phyloP scores from a whole-genome alignment of 331 rosid species.

The Stylosanthes scabra region DNA sequence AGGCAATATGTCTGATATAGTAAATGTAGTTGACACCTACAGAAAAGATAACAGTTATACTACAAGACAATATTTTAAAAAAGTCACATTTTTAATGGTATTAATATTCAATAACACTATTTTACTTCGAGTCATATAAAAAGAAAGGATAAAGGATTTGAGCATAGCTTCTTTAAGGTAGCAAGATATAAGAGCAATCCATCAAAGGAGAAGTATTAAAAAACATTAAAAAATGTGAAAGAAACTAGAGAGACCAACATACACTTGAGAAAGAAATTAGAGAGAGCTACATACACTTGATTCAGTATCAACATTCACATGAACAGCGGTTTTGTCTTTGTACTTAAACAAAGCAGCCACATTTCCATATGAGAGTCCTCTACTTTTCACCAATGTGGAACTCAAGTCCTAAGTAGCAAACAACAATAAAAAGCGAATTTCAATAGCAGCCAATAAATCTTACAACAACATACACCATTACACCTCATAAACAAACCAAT shows the following conservation, averaged over 20 bases:
- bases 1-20: slow-evolving; percentile 55
- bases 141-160: background rate
- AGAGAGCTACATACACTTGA: slow-evolving; percentile 59
- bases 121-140: background rate
- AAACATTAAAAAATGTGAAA: no score
- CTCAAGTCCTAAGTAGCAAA: slow-evolving; percentile 36
- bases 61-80: background rate
- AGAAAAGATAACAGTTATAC: slow-evolving; percentile 24
- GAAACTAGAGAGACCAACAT: no score
- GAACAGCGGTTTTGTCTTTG: slow-evolving; percentile 45
- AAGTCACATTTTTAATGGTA: background rate
- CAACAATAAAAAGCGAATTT: background rate
- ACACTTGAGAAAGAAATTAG: slow-evolving; percentile 12
- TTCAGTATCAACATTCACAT: slow-evolving; percentile 67
- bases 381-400: slow-evolving; percentile 62
- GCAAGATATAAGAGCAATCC: background rate
- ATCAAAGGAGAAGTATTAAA: background rate
- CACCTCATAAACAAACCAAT: background rate
- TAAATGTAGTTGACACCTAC: slow-evolving; percentile 63
- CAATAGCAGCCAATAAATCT: slow-evolving; percentile 3
- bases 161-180: background rate
- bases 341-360: slow-evolving; percentile 52
- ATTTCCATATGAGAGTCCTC: slow-evolving; percentile 69
- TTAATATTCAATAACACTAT: background rate
- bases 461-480: background rate